A percentile compares a stretch with the other conserved stretches of the same genome.
These are phyloP conservation scores for Neurospora africana DNA, from an alignment of 495 filamentous ascomycete species.

Conservation along the genomic window DNA sequence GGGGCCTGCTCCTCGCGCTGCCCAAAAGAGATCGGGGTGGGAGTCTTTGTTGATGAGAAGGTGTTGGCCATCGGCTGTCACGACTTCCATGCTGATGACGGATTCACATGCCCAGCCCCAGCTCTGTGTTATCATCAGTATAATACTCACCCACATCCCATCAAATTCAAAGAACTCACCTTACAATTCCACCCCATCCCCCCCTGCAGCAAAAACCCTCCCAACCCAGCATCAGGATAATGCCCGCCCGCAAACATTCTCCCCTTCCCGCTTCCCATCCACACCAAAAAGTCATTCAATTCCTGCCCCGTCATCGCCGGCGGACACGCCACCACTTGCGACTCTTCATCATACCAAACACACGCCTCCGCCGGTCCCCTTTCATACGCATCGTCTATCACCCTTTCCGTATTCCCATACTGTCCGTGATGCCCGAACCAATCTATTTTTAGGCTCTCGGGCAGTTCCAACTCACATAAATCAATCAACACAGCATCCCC, in stretches of 20 bases:
- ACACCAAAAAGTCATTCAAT: constrained; percentile 29
- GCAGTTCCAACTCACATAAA: constrained; percentile 22
- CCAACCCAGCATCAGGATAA: constrained; percentile 47
- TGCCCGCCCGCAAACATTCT: constrained; percentile 43
- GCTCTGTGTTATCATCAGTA: constrained; percentile 12
- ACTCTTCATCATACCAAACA: constrained; percentile 28
- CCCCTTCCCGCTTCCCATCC: constrained; percentile 19
- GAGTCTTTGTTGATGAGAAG: constrained; percentile 30
- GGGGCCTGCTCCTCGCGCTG: constrained; percentile 41
- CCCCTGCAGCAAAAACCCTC: constrained; percentile 44
- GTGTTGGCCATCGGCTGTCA: constrained; percentile 32
- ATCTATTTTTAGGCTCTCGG: background rate
- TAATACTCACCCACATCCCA: background rate
- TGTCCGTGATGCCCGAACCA: background rate
- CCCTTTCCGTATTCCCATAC: background rate
- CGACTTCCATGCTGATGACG: constrained; percentile 37
- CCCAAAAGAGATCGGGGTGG: constrained; percentile 41
- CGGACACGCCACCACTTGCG: constrained; percentile 25
- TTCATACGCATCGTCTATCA: background rate
- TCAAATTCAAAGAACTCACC: constrained; percentile 16
- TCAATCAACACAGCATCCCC: constrained; percentile 43
- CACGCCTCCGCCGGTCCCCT: background rate
- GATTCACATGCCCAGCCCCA: constrained; percentile 48
- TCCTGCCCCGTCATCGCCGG: constrained; percentile 35
- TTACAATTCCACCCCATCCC: constrained; percentile 49